These are phyloP conservation scores for Dendrobium catenatum DNA, from an alignment of 106 monocot species.

Conservation along the genomic window DNA sequence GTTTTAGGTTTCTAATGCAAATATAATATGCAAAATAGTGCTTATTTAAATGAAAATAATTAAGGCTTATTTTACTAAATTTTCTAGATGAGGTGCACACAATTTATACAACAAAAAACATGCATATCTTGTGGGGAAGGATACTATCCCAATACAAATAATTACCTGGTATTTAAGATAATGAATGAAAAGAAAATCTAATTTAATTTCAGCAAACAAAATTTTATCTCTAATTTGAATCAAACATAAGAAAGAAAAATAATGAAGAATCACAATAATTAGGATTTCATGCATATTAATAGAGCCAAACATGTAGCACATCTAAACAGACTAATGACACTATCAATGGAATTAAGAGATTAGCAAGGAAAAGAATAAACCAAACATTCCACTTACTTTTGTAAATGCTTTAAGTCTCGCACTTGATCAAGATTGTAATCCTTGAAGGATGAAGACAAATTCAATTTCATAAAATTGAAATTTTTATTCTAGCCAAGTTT, in stretches of 20 bases:
- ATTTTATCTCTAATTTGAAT: not conserved
- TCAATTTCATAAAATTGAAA: not conserved
- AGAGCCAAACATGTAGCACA: not conserved
- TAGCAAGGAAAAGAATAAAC: not conserved
- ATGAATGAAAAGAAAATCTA: not conserved
- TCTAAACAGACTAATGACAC: not conserved
- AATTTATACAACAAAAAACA: not conserved
- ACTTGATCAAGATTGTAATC: not conserved
- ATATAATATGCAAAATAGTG: not conserved
- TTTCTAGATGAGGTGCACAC: not conserved
- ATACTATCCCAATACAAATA: not conserved
- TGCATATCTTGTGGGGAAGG: not conserved
- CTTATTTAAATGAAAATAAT: not conserved
- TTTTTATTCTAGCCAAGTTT: not conserved
- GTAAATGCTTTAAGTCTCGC: not conserved
- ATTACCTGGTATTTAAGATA: not conserved
- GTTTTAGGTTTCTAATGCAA: not conserved
- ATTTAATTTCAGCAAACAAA: not conserved
- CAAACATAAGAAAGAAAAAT: not conserved
- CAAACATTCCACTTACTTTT: not conserved
- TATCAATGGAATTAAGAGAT: not conserved
- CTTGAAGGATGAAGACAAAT: not conserved
- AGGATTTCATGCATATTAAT: not conserved
- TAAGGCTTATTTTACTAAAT: not conserved
- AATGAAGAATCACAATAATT: not conserved